phyloP scores from a whole-genome alignment of 441 rosid species.

The Aleurites moluccanus region DNA sequence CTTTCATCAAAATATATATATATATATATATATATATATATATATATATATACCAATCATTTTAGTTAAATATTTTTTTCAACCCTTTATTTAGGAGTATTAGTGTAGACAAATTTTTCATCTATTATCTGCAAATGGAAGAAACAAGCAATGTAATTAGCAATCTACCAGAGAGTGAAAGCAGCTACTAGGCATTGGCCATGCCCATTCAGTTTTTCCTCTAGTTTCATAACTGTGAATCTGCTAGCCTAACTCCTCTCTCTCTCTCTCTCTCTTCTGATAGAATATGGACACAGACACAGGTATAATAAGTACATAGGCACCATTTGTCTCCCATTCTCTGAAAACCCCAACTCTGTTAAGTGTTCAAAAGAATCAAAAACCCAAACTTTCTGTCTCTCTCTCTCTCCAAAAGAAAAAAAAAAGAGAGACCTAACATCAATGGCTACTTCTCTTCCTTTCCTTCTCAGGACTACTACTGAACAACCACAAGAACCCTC shows the following conservation, averaged over 20 bases:
- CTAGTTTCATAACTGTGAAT: neutral
- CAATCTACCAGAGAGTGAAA: no score
- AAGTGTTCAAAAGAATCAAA: neutral
- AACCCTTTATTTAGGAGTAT: no score
- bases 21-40: no score
- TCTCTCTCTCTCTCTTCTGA: slow-evolving; percentile 1
- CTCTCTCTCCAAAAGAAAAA: slow-evolving; percentile 11
- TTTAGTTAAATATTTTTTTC: no score
- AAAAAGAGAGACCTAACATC: neutral
- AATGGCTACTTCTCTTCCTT: slow-evolving; percentile 54
- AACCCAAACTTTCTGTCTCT: slow-evolving; percentile 10
- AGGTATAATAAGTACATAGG: neutral
- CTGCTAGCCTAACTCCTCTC: slow-evolving; percentile 1
- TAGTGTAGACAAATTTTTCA: no score
- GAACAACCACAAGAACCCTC: slow-evolving; percentile 27
- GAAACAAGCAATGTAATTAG: no score
- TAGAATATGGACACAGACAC: neutral
- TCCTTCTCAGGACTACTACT: slow-evolving; percentile 30
- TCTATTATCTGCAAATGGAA: no score
- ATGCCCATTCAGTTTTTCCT: slow-evolving; percentile 29
- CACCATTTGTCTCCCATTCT: neutral
- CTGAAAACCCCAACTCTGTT: neutral
- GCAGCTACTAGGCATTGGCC: neutral
- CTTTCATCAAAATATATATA: no score
- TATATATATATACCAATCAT: no score